phyloP scores from a whole-genome alignment of 2,329 filamentous ascomycete species.

The Cadophora sp. region DNA sequence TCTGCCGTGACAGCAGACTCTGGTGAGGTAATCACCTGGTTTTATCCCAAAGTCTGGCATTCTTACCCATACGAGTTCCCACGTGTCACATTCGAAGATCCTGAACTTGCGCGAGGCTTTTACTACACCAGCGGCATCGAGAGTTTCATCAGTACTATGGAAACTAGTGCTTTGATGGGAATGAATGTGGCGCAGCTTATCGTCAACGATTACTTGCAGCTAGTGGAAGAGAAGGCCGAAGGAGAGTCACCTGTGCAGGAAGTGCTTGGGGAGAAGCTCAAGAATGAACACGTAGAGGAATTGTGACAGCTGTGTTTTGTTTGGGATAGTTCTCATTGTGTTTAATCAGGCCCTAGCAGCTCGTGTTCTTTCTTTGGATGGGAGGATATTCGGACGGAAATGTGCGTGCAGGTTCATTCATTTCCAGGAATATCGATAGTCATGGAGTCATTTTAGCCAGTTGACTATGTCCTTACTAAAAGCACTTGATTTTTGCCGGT shows the following conservation, averaged over 20 bases:
- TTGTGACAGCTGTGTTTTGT: not conserved
- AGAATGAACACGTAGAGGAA: constrained; percentile 17
- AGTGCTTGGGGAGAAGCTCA: constrained; percentile 9
- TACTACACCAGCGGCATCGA: constrained; percentile 83
- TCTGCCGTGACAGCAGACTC: constrained; percentile 29
- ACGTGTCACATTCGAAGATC: constrained; percentile 85
- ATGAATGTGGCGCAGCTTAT: constrained; percentile 81
- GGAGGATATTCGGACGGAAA: not conserved
- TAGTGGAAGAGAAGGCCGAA: constrained; percentile 15
- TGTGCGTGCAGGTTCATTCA: not conserved
- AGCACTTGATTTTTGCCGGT: not conserved
- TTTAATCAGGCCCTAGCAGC: not conserved
- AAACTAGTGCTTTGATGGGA: constrained; percentile 91
- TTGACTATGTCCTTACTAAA: not conserved
- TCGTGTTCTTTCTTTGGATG: not conserved
- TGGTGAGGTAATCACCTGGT: constrained; percentile 75
- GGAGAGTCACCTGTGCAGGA: constrained; percentile 2
- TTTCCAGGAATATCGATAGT: not conserved
- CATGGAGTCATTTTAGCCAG: not conserved
- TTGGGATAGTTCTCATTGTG: not conserved
- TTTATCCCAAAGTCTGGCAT: constrained; percentile 77
- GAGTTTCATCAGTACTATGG: constrained; percentile 96
- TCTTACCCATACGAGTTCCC: constrained; percentile 88
- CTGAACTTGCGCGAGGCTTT: constrained; percentile 68
- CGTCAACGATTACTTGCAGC: constrained; percentile 61